Percentiles rank a stretch among this genome's conserved stretches.
Evolutionary conservation across 768 basidiomycete genomes (phyloP).

Genomic region (Suillus clintonianus): DNA sequence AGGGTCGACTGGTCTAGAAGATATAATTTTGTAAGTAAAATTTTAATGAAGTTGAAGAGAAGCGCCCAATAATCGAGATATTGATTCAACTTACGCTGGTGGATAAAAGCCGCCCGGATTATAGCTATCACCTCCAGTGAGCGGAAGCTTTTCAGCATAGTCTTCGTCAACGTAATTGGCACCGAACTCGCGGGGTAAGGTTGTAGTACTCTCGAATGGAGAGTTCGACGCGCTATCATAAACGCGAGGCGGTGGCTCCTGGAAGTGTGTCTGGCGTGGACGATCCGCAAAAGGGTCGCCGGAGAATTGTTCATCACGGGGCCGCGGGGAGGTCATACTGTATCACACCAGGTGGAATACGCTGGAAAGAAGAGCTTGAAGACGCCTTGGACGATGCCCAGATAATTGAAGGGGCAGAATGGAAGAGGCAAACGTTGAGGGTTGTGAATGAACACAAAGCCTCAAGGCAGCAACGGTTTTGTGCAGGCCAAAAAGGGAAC

Average conservation of each 20-base stretch:
- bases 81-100: constrained; percentile 55
- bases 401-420: constrained; percentile 8
- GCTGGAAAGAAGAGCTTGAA: constrained; percentile 1
- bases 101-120: constrained; percentile 69
- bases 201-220: constrained; percentile 60
- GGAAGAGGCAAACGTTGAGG: constrained; percentile 14
- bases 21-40: constrained; percentile 6
- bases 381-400: constrained; percentile 9
- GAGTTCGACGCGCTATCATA: constrained; percentile 41
- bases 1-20: constrained; percentile 52
- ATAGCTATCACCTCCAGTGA: constrained; percentile 60
- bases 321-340: constrained; percentile 26
- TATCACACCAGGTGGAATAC: background rate
- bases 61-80: background rate
- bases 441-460: constrained; percentile 21
- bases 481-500: constrained; percentile 23
- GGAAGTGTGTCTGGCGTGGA: constrained; percentile 56
- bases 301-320: constrained; percentile 36
- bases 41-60: constrained; percentile 3
- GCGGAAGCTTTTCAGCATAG: constrained; percentile 72
- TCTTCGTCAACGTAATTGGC: constrained; percentile 65
- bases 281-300: constrained; percentile 77
- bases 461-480: constrained; percentile 24
- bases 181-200: constrained; percentile 55
- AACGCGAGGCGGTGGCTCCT: constrained; percentile 54